Evolutionary conservation across 768 basidiomycete genomes (phyloP).

Genomic region (Lepiota venenata): DNA sequence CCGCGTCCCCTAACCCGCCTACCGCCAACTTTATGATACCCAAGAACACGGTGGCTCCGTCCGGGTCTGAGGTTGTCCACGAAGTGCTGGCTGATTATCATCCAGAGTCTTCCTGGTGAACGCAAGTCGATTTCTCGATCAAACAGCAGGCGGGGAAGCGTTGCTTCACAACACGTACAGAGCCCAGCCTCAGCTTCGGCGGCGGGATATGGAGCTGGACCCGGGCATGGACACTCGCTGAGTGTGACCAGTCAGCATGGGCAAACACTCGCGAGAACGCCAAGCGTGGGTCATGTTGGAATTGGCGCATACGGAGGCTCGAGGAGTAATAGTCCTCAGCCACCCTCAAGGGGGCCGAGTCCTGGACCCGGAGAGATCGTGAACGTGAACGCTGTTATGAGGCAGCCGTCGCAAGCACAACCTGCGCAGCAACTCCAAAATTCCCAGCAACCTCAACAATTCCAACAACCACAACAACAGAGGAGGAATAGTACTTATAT

Average conservation of each 20-base stretch:
- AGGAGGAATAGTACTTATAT: conserved; percentile 7
- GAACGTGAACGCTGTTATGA: not conserved
- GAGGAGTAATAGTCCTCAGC: conserved; percentile 60
- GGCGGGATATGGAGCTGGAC: not conserved
- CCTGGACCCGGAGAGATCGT: conserved; percentile 39
- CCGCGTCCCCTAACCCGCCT: conserved; percentile 70
- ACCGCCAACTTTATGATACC: conserved; percentile 78
- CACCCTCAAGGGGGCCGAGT: conserved; percentile 48
- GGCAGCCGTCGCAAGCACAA: not conserved
- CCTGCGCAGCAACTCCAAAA: not conserved
- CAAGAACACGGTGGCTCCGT: conserved; percentile 38
- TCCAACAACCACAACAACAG: not conserved
- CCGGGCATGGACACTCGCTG: conserved; percentile 12
- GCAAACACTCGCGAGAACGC: conserved; percentile 45
- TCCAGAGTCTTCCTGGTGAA: conserved; percentile 87
- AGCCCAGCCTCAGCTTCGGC: conserved; percentile 4
- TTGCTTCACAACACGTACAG: conserved; percentile 25
- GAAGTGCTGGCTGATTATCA: conserved; percentile 76
- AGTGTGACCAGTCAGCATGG: conserved; percentile 30
- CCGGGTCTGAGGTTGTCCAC: conserved; percentile 58
- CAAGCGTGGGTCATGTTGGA: conserved; percentile 72
- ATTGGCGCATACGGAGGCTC: conserved; percentile 72
- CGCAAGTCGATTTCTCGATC: conserved; percentile 54
- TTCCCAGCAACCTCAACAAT: not conserved
- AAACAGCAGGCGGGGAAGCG: conserved; percentile 43